A percentile compares a stretch with the other conserved stretches of the same genome.
Evolutionary conservation across 2,329 filamentous ascomycete species (phyloP).

Genomic region (Diaporthe vaccinii): DNA sequence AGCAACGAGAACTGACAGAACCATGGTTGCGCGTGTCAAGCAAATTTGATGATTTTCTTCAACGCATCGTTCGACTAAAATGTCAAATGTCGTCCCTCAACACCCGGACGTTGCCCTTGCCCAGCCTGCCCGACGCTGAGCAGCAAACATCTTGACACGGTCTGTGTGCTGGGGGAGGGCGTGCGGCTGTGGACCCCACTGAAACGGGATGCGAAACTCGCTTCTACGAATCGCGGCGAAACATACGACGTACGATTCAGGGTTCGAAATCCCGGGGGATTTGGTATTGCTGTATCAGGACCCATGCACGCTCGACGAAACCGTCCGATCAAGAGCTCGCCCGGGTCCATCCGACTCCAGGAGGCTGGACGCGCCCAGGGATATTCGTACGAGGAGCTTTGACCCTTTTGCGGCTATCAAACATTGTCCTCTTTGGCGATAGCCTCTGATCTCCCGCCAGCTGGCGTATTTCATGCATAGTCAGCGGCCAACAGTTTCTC

Average conservation of each 20-base stretch:
- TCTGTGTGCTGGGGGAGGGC: constrained; percentile 3
- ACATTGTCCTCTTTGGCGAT: constrained; percentile 14
- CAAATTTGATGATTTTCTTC: not conserved
- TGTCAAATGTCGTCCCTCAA: constrained; percentile 2
- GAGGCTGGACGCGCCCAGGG: constrained; percentile 14
- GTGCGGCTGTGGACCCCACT: constrained; percentile 21
- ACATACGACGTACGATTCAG: constrained; percentile 32
- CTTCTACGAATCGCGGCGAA: constrained; percentile 27
- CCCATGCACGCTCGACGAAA: constrained; percentile 18
- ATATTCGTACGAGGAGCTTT: constrained; percentile 23
- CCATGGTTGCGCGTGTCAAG: constrained; percentile 1
- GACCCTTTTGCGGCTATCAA: constrained; percentile 22
- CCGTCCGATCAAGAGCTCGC: constrained; percentile 4
- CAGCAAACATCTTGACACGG: constrained; percentile 31
- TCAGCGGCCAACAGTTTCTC: not conserved
- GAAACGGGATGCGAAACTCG: constrained; percentile 30
- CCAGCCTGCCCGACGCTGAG: not conserved
- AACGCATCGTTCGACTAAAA: constrained; percentile 4
- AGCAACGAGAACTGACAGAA: constrained; percentile 53
- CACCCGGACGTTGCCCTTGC: constrained; percentile 1
- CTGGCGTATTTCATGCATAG: constrained; percentile 17
- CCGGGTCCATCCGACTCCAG: constrained; percentile 20
- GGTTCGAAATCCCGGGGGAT: constrained; percentile 15
- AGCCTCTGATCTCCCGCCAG: constrained; percentile 27
- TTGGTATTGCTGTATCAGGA: constrained; percentile 27